Base-by-base conservation (phyloP, 2,329 filamentous ascomycete genomes). In the Diaporthe sp. region DNA sequence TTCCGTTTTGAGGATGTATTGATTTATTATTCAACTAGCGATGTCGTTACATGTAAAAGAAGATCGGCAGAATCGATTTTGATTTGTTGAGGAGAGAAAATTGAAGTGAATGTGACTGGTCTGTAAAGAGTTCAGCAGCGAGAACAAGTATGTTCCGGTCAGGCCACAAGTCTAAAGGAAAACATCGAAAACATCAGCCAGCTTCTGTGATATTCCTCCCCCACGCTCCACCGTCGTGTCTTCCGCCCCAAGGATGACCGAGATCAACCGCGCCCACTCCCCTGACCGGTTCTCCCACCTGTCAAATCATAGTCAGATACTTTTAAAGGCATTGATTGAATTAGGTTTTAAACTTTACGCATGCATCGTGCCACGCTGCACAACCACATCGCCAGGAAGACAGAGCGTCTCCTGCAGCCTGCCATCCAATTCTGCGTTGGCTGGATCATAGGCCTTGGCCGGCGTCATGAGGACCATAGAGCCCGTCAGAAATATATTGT, bases 281-380 rank as follows among this genome's bases (percentile, higher is more conserved):
- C 22, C 44, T 4, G 44, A 68, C 22, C 31, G 62, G 10, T 68
- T 51, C 10, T 51, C 44, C 62, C 62, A 68, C 12, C 62, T 68
- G 49, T 10, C 12, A 1, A 2, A 28, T 22, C 15, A 8, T 17
- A 39, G 25, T n/a, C 0, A 39, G 4, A 19, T 25, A 25, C 19
- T 25, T 8, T 6, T 3, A 3, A 39, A 3, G 1, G 9, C 2
- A 1, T 1, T 28, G 3, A n/a, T 1, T 53, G 15, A n/a, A 7
- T 8, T 5, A 4, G 49, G 1, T 4, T 17, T 5, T 3, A 22
- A 42, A 4, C 62, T 51, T 51, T 37, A 51, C 44, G 62, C 44
- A 28, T 51, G 62, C 62, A 67, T 39, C n/a, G 46, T 53, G 12
- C 46, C 65, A 19, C 65, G 46, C 46, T 68, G 65, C 31, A 53